A percentile compares a stretch with the other conserved stretches of the same genome.
Conservation (phyloP, 345 rosid genomes). For the Populus simonii region DNA sequence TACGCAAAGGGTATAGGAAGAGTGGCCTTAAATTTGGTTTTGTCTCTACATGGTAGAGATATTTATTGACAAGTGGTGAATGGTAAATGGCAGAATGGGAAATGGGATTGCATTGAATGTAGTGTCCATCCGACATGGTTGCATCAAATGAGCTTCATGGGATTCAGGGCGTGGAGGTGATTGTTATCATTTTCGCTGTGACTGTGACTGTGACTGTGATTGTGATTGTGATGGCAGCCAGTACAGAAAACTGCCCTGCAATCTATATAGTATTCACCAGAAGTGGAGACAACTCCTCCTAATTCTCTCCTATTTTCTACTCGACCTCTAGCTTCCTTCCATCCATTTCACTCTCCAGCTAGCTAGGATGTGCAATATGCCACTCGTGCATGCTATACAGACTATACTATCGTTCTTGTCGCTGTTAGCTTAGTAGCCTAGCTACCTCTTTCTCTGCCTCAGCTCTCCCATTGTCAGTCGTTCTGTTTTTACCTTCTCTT, state of each 20-base stretch:
- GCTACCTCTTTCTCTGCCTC: not conserved
- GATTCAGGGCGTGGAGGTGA: conserved; percentile 27
- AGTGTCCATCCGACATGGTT: conserved; percentile 8
- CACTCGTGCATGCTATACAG: not conserved
- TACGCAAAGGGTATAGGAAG: not conserved
- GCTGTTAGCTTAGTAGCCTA: not conserved
- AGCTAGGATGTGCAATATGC: not conserved
- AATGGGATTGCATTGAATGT: not conserved
- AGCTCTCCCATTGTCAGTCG: not conserved
- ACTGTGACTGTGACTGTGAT: not conserved
- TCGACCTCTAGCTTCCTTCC: not conserved
- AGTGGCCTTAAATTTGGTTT: not conserved
- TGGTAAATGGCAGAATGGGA: not conserved
- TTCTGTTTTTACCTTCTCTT: not conserved
- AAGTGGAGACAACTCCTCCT: not conserved
- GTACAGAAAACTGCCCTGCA: not conserved
- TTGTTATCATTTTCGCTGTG: not conserved
- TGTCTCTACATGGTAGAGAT: not conserved
- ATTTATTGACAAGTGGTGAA: not conserved
- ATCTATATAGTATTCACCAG: not conserved
- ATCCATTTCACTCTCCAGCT: not conserved
- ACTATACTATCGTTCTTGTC: not conserved
- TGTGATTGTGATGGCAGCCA: conserved; percentile 1
- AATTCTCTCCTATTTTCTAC: not conserved
- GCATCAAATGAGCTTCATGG: conserved; percentile 28